phyloP scores from a whole-genome alignment of 2,329 filamentous ascomycete species.

The Fusarium humuli region DNA sequence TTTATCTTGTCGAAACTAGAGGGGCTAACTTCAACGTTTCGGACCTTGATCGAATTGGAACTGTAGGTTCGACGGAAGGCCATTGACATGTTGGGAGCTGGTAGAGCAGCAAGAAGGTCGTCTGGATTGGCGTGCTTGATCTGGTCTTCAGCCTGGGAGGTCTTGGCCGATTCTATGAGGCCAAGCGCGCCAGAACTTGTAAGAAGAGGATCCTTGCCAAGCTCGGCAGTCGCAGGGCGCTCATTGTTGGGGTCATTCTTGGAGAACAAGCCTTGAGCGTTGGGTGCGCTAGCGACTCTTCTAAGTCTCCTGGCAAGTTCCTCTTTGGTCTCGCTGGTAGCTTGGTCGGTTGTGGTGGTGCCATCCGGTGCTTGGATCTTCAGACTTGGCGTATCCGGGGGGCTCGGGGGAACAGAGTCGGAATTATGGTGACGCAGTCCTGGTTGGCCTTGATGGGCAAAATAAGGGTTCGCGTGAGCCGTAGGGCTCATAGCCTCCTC shows the following conservation, averaged over 20 bases:
- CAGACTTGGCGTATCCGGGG: slow-evolving; percentile 86
- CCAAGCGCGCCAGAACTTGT: slow-evolving; percentile 58
- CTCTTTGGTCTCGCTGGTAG: slow-evolving; percentile 86
- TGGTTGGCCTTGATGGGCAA: slow-evolving; percentile 94
- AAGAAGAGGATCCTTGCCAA: slow-evolving; percentile 82
- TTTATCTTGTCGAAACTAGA: slow-evolving; percentile 99
- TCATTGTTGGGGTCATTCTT: slow-evolving; percentile 66
- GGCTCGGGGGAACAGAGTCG: slow-evolving; percentile 90
- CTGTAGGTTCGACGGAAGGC: slow-evolving; percentile 96
- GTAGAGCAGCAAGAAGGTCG: slow-evolving; percentile 70
- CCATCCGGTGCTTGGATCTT: slow-evolving; percentile 77
- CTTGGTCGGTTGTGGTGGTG: slow-evolving; percentile 69
- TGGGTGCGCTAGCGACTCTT: slow-evolving; percentile 94
- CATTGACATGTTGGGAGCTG: slow-evolving; percentile 74
- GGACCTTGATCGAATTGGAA: slow-evolving; percentile 98
- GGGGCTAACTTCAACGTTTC: slow-evolving; percentile 95
- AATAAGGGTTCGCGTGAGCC: slow-evolving; percentile 96
- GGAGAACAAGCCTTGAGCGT: slow-evolving; percentile 90
- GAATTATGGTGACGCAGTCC: slow-evolving; percentile 95
- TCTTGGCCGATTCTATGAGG: slow-evolving; percentile 51
- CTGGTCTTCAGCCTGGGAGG: slow-evolving; percentile 34
- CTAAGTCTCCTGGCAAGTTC: slow-evolving; percentile 92
- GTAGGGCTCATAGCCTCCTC: slow-evolving; percentile 93
- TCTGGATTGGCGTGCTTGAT: slow-evolving; percentile 56
- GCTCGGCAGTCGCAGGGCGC: slow-evolving; percentile 85